Conservation (phyloP, 2,329 filamentous ascomycete species). For the Penicillium digitatum region DNA sequence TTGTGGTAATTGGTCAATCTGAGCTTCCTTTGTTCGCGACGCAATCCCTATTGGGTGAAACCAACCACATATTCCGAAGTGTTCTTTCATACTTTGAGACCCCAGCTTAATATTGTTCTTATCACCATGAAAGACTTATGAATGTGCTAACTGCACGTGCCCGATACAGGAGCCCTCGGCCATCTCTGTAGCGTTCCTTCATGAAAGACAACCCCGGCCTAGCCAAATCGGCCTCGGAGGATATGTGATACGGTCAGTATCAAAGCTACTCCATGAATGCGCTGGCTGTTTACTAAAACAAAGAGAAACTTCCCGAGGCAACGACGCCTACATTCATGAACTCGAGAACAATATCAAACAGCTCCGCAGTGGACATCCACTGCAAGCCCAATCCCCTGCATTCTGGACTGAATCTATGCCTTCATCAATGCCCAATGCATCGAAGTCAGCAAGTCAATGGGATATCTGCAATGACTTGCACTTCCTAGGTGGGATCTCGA, state of each 20-base stretch:
- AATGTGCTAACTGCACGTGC: neutral
- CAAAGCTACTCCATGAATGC: neutral
- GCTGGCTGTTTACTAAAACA: neutral
- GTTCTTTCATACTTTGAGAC: neutral
- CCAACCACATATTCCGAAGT: neutral
- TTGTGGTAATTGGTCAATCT: neutral
- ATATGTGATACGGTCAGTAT: neutral
- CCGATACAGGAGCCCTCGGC: neutral
- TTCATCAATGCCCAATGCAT: neutral
- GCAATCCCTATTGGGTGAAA: neutral
- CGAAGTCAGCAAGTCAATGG: neutral
- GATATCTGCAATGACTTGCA: neutral
- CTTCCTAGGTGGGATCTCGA: neutral
- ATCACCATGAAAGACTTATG: neutral
- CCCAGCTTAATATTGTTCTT: constrained; percentile 7
- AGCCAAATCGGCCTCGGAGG: neutral
- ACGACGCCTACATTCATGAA: neutral
- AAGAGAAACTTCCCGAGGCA: neutral
- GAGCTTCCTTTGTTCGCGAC: neutral
- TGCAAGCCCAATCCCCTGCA: neutral
- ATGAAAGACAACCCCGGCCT: neutral
- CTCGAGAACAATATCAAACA: constrained; percentile 5
- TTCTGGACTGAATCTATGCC: neutral
- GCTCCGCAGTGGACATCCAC: neutral
- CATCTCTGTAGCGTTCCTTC: neutral